Percentiles rank a stretch among this genome's conserved stretches.
Evolutionary conservation across 805 yeast genomes (phyloP).

Genomic region (Ogataea nonfermentans): DNA sequence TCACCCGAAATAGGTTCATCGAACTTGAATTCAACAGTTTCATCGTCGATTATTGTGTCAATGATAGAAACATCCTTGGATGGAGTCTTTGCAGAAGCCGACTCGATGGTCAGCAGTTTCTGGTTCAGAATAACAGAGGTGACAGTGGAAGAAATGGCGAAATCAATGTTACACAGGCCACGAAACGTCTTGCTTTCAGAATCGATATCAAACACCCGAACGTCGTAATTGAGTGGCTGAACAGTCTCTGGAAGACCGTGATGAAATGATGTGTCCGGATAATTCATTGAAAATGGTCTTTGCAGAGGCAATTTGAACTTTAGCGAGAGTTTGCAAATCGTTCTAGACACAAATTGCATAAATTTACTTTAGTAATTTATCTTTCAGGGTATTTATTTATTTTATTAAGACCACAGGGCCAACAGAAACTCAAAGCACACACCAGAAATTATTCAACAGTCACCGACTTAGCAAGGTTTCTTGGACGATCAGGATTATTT

Average conservation of each 20-base stretch:
- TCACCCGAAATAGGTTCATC: slow-evolving; percentile 36
- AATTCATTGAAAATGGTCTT: slow-evolving; percentile 8
- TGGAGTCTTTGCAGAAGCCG: slow-evolving; percentile 16
- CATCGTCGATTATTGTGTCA: slow-evolving; percentile 42
- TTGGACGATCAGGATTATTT: slow-evolving; percentile 96
- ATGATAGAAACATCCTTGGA: slow-evolving; percentile 31
- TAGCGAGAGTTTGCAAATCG: too few species aligned
- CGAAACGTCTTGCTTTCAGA: slow-evolving; percentile 41
- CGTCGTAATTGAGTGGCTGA: slow-evolving; percentile 70
- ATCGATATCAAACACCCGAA: slow-evolving; percentile 62
- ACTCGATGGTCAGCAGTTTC: slow-evolving; percentile 38
- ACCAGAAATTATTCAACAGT: slow-evolving; percentile 72
- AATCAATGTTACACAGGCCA: slow-evolving; percentile 48
- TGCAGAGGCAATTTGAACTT: background rate
- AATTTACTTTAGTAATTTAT: background rate
- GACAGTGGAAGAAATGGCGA: slow-evolving; percentile 44
- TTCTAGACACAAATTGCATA: slow-evolving; percentile 6
- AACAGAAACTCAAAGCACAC: slow-evolving; percentile 5
- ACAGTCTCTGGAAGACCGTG: slow-evolving; percentile 43
- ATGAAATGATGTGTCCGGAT: slow-evolving; percentile 48
- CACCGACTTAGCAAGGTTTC: slow-evolving; percentile 97
- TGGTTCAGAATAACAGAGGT: slow-evolving; percentile 47
- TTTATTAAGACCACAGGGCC: slow-evolving; percentile 1
- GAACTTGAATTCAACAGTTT: slow-evolving; percentile 62
- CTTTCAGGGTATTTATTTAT: slow-evolving; percentile 11